phyloP scores from a whole-genome alignment of 345 rosid species.

The Salix suchowensis region DNA sequence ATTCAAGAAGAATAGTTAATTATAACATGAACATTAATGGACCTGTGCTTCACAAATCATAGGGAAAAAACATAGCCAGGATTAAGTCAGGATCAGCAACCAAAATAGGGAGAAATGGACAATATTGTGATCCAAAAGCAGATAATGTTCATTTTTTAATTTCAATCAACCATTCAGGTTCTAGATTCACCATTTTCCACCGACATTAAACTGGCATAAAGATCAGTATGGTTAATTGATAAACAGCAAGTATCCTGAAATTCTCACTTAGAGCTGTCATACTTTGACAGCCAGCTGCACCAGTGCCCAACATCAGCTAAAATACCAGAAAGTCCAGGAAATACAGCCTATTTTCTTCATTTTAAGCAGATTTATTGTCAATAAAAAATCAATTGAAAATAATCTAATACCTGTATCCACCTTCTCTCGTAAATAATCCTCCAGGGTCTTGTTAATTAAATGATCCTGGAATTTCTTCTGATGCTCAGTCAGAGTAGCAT shows the following conservation, averaged over 20 bases:
- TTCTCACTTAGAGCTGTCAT: not conserved
- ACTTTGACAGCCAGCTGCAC: not conserved
- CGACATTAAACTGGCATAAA: not conserved
- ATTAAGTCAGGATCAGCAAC: not conserved
- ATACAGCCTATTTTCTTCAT: not conserved
- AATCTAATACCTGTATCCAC: slow-evolving; percentile 38
- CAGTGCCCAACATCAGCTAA: not conserved
- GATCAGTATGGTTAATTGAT: not conserved
- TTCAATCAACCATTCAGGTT: not conserved
- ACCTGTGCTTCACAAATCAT: not conserved
- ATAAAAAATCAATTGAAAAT: not conserved
- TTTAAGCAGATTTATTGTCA: not conserved
- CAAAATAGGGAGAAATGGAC: not conserved
- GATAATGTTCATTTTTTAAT: not conserved
- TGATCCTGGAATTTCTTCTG: slow-evolving; percentile 88
- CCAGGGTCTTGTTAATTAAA: slow-evolving; percentile 69
- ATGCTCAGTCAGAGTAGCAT: slow-evolving; percentile 79
- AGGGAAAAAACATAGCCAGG: not conserved
- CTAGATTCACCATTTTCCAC: not conserved
- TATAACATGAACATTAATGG: not conserved
- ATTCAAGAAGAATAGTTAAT: not conserved
- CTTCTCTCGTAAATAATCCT: slow-evolving; percentile 47
- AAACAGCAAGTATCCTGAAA: not conserved
- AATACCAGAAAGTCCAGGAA: not conserved
- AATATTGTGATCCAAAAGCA: not conserved